Conservation (phyloP, 164 flowering plant genomes). For the Magnolia sinica region DNA sequence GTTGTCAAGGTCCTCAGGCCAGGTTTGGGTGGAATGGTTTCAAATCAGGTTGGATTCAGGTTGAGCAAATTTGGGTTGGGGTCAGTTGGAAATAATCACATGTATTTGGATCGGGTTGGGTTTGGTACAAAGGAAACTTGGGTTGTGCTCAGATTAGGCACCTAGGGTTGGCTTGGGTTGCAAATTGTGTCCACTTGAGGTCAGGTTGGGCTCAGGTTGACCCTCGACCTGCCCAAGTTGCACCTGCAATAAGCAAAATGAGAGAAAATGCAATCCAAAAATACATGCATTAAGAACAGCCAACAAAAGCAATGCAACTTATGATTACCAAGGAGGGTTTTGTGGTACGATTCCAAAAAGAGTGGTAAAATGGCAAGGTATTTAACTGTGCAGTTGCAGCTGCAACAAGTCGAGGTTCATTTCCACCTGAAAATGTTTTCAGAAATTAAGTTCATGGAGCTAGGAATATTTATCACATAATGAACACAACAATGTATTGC, state of each 20-base stretch:
- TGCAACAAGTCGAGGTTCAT: constrained; percentile 85
- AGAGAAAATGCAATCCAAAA: not conserved
- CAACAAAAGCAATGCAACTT: not conserved
- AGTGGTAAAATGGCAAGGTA: constrained; percentile 89
- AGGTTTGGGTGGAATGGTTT: too few relatives aligned
- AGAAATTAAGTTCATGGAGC: not conserved
- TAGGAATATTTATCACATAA: not conserved
- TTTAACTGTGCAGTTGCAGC: constrained; percentile 82
- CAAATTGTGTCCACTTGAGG: too few relatives aligned
- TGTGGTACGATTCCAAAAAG: constrained; percentile 98
- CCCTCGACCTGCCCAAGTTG: too few relatives aligned
- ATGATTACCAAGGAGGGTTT: constrained; percentile 82
- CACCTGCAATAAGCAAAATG: not conserved
- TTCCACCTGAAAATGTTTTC: constrained; percentile 64
- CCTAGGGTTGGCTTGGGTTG: too few relatives aligned
- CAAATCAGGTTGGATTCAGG: too few relatives aligned
- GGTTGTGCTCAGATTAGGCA: too few relatives aligned
- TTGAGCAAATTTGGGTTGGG: too few relatives aligned
- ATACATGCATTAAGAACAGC: not conserved
- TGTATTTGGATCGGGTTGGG: too few relatives aligned
- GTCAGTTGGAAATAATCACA: too few relatives aligned
- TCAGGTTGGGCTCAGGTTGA: too few relatives aligned
- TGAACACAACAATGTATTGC: not conserved
- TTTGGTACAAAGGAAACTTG: too few relatives aligned
- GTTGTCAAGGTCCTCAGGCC: too few relatives aligned